These are phyloP conservation scores for Colletotrichum coccodes DNA, from an alignment of 2,329 filamentous ascomycete species.

Conservation along the genomic window DNA sequence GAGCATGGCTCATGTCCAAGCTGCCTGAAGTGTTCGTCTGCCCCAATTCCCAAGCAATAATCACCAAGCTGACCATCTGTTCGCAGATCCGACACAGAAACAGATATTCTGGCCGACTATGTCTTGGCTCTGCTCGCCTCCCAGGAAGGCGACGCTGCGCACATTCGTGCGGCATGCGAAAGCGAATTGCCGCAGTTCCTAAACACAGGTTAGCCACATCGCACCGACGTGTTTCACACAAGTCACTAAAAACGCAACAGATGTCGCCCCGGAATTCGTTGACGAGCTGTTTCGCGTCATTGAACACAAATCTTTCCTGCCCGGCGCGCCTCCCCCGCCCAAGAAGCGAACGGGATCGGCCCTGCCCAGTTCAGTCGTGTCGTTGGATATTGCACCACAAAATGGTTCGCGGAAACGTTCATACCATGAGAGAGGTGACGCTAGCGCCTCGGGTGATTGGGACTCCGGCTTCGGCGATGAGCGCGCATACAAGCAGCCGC, in stretches of 20 bases:
- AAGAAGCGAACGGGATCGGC: slow-evolving; percentile 34
- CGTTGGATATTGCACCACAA: slow-evolving; percentile 32
- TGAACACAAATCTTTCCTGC: slow-evolving; percentile 68
- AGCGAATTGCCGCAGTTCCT: slow-evolving; percentile 81
- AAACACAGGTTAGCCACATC: slow-evolving; percentile 65
- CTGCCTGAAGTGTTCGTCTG: slow-evolving; percentile 33
- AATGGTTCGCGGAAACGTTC: slow-evolving; percentile 46
- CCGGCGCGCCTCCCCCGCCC: slow-evolving; percentile 59
- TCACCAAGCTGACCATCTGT: slow-evolving; percentile 4
- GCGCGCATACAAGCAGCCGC: slow-evolving; percentile 68
- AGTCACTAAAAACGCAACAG: background rate
- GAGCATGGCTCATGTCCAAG: slow-evolving; percentile 78
- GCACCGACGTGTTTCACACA: background rate
- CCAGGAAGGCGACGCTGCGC: slow-evolving; percentile 73
- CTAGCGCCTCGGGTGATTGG: slow-evolving; percentile 35
- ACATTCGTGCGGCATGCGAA: slow-evolving; percentile 75
- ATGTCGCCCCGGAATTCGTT: slow-evolving; percentile 45
- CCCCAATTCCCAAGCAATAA: background rate
- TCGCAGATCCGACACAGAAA: slow-evolving; percentile 80
- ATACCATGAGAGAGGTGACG: slow-evolving; percentile 42
- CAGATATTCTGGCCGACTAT: slow-evolving; percentile 85
- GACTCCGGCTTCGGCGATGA: slow-evolving; percentile 42
- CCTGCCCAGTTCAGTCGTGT: slow-evolving; percentile 22
- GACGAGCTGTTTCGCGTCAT: slow-evolving; percentile 77
- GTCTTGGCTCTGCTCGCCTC: slow-evolving; percentile 78